phyloP scores from a whole-genome alignment of 768 basidiomycete genomes.

The Suillus variegatus region DNA sequence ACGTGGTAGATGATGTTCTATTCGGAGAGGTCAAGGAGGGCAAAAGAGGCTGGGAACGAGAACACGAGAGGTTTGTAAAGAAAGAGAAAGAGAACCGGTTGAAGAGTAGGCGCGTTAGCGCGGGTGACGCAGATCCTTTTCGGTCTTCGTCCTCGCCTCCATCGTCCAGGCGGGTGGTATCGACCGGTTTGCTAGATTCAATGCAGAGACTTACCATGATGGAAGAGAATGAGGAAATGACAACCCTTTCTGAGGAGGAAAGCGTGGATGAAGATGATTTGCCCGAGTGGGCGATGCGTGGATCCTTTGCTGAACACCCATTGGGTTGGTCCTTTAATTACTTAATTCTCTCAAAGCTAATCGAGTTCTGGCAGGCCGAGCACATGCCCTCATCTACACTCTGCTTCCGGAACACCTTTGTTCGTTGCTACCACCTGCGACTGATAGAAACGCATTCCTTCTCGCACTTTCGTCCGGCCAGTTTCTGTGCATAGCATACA shows the following conservation, averaged over 20 bases:
- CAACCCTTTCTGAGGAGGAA: constrained; percentile 39
- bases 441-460: constrained; percentile 45
- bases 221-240: constrained; percentile 62
- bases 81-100: constrained; percentile 41
- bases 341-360: constrained; percentile 8
- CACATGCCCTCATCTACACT: constrained; percentile 57
- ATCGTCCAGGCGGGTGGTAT: constrained; percentile 52
- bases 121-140: constrained; percentile 31
- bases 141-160: constrained; percentile 22
- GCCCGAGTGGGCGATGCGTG: constrained; percentile 75
- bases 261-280: constrained; percentile 70
- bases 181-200: constrained; percentile 58
- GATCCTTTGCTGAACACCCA: constrained; percentile 52
- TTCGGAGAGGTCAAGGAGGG: constrained; percentile 61
- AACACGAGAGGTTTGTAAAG: constrained; percentile 46
- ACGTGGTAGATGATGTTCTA: constrained; percentile 78
- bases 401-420: constrained; percentile 64
- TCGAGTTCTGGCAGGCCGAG: constrained; percentile 50
- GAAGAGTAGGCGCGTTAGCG: constrained; percentile 34
- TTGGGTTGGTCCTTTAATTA: constrained; percentile 48
- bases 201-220: constrained; percentile 49
- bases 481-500: constrained; percentile 79
- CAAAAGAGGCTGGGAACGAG: constrained; percentile 49
- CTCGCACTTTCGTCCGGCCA: constrained; percentile 71
- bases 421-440: constrained; percentile 35